These are phyloP conservation scores for Microsporum audouinii DNA, from an alignment of 2,329 filamentous ascomycete species.

Conservation along the genomic window DNA sequence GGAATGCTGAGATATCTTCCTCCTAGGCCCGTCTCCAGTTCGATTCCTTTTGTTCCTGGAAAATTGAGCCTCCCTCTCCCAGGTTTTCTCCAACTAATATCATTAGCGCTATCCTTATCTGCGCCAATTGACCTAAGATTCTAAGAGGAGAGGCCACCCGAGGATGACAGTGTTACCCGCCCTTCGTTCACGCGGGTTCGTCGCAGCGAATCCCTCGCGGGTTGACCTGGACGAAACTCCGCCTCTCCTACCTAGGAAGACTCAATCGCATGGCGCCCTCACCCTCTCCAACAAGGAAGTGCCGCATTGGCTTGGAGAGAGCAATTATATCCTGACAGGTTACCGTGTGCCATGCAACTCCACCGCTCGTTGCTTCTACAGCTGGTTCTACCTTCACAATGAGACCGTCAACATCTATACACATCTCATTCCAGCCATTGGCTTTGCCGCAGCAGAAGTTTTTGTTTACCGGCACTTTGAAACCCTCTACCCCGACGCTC, in stretches of 20 bases:
- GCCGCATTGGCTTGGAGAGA: conserved; percentile 49
- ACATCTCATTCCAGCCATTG: conserved; percentile 55
- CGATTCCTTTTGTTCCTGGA: neutral
- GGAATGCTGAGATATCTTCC: neutral
- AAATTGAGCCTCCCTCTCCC: neutral
- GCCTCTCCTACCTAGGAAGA: neutral
- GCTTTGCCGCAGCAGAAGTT: conserved; percentile 35
- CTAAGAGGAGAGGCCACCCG: neutral
- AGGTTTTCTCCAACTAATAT: neutral
- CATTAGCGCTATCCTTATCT: neutral
- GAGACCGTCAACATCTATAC: conserved; percentile 61
- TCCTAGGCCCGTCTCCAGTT: neutral
- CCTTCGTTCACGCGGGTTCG: neutral
- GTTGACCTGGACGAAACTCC: conserved; percentile 1
- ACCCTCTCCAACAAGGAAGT: conserved; percentile 42
- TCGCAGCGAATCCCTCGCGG: neutral
- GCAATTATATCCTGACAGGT: conserved; percentile 55
- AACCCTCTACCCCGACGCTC: conserved; percentile 6
- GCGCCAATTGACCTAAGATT: neutral
- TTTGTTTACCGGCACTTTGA: conserved; percentile 10
- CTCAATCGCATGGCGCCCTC: neutral
- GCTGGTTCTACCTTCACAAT: conserved; percentile 54
- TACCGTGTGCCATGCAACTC: conserved; percentile 55
- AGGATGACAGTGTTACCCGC: neutral
- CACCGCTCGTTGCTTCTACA: conserved; percentile 46